These are phyloP conservation scores for Suhomyces panamericanus DNA, from an alignment of 1,139 yeast genomes.

Conservation along the genomic window DNA sequence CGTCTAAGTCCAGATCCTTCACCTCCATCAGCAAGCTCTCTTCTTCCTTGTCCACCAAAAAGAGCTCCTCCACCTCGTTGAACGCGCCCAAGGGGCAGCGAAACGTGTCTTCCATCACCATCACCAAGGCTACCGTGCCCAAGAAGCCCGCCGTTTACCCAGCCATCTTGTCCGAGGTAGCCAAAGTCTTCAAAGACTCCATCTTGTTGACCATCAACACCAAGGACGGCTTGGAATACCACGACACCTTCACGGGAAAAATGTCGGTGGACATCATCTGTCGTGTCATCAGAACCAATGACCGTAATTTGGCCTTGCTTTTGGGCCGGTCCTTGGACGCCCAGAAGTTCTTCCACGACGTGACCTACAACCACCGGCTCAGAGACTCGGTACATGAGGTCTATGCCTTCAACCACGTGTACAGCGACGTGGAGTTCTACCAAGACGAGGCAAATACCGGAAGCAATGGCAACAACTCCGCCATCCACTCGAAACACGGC, in stretches of 20 bases:
- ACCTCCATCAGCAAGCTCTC: conserved; percentile 46
- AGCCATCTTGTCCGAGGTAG: conserved; percentile 83
- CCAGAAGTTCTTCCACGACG: conserved; percentile 92
- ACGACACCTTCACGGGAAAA: conserved; percentile 91
- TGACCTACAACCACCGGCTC: conserved; percentile 88
- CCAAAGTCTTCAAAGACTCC: conserved; percentile 71
- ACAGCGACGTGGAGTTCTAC: conserved; percentile 42
- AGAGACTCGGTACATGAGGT: conserved; percentile 87
- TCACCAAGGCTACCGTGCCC: conserved; percentile 43
- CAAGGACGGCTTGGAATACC: conserved; percentile 92
- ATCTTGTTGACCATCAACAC: conserved; percentile 75
- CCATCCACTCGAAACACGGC: conserved; percentile 32
- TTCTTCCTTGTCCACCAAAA: conserved; percentile 42
- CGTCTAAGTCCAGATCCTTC: conserved; percentile 46
- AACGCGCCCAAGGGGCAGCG: conserved; percentile 28
- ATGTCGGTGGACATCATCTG: conserved; percentile 92
- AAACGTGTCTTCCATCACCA: conserved; percentile 31
- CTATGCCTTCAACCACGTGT: conserved; percentile 75
- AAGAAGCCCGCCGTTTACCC: conserved; percentile 77
- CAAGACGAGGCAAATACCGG: conserved; percentile 28
- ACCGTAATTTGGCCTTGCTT: conserved; percentile 82
- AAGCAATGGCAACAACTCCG: conserved; percentile 19
- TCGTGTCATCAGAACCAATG: conserved; percentile 82
- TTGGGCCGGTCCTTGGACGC: conserved; percentile 94
- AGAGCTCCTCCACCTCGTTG: conserved; percentile 37